These are phyloP conservation scores for Sarocladiaceae sp. DNA, from an alignment of 2,329 filamentous ascomycete genomes.

Conservation along the genomic window DNA sequence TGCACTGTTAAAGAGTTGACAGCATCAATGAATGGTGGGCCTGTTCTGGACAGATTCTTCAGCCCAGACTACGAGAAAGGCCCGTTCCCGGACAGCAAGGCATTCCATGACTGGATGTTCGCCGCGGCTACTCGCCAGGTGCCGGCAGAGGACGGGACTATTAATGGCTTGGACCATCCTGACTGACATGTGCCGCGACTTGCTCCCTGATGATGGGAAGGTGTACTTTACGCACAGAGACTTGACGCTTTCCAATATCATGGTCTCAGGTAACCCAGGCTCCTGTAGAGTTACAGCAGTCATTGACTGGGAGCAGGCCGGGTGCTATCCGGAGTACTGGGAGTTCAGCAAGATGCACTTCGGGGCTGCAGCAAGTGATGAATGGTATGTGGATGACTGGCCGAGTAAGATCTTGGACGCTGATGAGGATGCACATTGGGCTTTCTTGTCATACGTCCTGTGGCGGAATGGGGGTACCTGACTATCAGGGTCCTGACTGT, in stretches of 20 bases:
- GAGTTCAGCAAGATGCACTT: conserved; percentile 24
- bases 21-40: conserved; percentile 7
- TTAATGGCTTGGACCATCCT: conserved; percentile 4
- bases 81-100: background rate
- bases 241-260: conserved; percentile 20
- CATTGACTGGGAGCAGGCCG: conserved; percentile 27
- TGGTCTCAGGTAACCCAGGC: conserved; percentile 17
- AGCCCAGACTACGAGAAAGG: conserved; percentile 4
- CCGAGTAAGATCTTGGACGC: conserved; percentile 6
- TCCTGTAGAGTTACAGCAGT: conserved; percentile 17
- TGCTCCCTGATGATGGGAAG: conserved; percentile 1
- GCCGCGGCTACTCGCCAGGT: conserved; percentile 7
- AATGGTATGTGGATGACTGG: conserved; percentile 8
- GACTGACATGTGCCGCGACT: conserved; percentile 7
- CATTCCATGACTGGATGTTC: conserved; percentile 8
- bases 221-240: conserved; percentile 21
- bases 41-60: conserved; percentile 5
- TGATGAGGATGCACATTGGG: conserved; percentile 8
- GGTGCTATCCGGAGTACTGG: conserved; percentile 29
- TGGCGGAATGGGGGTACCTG: conserved; percentile 7
- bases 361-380: conserved; percentile 3
- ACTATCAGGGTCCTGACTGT: too few species aligned
- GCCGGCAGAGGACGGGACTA: background rate
- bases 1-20: background rate
- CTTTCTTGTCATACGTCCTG: conserved; percentile 6